Percentiles rank a stretch among this genome's conserved stretches.
Conservation (phyloP, 2,329 filamentous ascomycete genomes). For the Blumeriella jaapii region DNA sequence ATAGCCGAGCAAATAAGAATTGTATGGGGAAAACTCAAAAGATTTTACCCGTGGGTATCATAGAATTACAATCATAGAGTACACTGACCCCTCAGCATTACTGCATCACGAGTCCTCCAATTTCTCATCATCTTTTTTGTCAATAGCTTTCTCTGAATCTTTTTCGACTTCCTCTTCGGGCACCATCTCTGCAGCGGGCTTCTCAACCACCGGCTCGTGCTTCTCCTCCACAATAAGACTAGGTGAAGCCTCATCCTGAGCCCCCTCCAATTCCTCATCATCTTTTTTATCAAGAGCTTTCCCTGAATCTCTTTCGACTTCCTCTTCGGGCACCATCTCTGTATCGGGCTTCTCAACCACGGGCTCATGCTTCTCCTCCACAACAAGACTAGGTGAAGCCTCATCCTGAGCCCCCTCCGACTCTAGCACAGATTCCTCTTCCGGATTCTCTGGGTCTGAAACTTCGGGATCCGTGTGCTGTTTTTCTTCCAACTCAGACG, state of each 20-base stretch:
- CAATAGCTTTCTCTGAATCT: neutral
- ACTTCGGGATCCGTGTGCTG: constrained; percentile 19
- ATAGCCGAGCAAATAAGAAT: too few species aligned
- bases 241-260: neutral
- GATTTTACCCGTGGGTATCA: neutral
- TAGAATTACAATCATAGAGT: neutral
- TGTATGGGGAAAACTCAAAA: too few species aligned
- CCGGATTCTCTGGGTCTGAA: neutral
- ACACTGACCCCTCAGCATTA: neutral
- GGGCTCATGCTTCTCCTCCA: constrained; percentile 1
- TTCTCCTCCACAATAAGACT: neutral
- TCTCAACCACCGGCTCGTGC: constrained; percentile 1
- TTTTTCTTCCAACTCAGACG: constrained; percentile 16
- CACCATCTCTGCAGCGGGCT: constrained; percentile 1
- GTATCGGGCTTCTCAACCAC: neutral
- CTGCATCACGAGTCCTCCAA: neutral
- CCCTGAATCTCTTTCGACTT: neutral
- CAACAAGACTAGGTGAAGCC: neutral
- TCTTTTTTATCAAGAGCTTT: neutral
- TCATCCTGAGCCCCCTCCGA: neutral
- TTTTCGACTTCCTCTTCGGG: neutral
- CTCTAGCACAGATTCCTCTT: neutral
- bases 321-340: constrained; percentile 4
- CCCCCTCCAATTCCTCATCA: neutral
- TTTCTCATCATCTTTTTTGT: neutral